These are phyloP conservation scores for Aspergillus tubingensis DNA, from an alignment of 2,329 filamentous ascomycete genomes.

Conservation along the genomic window DNA sequence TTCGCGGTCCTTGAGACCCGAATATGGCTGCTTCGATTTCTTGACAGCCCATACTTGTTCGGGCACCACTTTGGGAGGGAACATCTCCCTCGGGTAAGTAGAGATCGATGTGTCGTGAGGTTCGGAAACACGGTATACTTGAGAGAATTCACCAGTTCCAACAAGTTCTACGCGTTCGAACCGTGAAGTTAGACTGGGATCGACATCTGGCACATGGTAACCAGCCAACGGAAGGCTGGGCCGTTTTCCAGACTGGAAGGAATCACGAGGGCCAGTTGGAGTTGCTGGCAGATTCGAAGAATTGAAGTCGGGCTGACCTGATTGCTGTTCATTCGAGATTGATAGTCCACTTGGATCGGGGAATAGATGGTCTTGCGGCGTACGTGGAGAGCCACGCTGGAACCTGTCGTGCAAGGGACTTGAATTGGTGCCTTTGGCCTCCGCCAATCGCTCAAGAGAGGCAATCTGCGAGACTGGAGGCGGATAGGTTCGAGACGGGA, in stretches of 20 bases:
- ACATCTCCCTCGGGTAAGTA: slow-evolving; percentile 48
- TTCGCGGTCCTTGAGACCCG: slow-evolving; percentile 77
- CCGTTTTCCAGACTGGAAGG: slow-evolving; percentile 60
- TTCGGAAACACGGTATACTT: slow-evolving; percentile 76
- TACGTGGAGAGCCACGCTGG: slow-evolving; percentile 65
- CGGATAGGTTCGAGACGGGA: slow-evolving; percentile 40
- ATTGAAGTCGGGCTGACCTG: slow-evolving; percentile 44
- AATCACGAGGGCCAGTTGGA: slow-evolving; percentile 68
- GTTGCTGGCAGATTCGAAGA: slow-evolving; percentile 69
- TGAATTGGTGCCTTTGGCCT: slow-evolving; percentile 39
- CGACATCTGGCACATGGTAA: slow-evolving; percentile 71
- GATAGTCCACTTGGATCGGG: slow-evolving; percentile 81
- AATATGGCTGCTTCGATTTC: slow-evolving; percentile 80
- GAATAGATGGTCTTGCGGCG: slow-evolving; percentile 72
- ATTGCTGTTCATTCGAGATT: slow-evolving; percentile 62
- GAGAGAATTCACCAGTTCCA: slow-evolving; percentile 89
- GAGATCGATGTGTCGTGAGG: slow-evolving; percentile 39
- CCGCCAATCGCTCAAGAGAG: slow-evolving; percentile 38
- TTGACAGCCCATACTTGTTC: slow-evolving; percentile 85
- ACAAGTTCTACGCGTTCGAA: slow-evolving; percentile 81
- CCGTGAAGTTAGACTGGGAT: slow-evolving; percentile 69
- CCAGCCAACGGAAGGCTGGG: slow-evolving; percentile 70
- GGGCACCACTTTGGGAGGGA: slow-evolving; percentile 57
- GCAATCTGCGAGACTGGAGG: slow-evolving; percentile 35
- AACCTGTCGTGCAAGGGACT: slow-evolving; percentile 62